Evolutionary conservation across 2,329 filamentous ascomycete genomes (phyloP).

Genomic region (Didymella sp.): DNA sequence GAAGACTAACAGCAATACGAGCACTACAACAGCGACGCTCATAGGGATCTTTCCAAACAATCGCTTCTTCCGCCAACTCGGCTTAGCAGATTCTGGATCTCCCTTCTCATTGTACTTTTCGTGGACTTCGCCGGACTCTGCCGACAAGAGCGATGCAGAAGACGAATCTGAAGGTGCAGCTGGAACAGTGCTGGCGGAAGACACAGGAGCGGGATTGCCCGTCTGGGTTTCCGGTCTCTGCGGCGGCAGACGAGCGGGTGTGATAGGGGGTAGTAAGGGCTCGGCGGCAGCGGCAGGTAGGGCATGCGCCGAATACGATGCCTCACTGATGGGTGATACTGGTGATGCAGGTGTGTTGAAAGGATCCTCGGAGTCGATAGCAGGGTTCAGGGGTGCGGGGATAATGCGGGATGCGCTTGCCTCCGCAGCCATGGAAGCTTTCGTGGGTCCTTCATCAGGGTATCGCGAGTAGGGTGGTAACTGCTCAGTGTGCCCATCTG

Average conservation of each 20-base stretch:
- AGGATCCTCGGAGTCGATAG: slow-evolving; percentile 34
- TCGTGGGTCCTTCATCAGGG: slow-evolving; percentile 73
- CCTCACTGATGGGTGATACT: slow-evolving; percentile 28
- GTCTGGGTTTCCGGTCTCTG: slow-evolving; percentile 45
- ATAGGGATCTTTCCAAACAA: slow-evolving; percentile 59
- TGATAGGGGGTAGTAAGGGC: slow-evolving; percentile 33
- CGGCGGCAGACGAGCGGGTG: slow-evolving; percentile 39
- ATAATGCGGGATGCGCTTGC: slow-evolving; percentile 43
- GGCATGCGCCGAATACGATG: slow-evolving; percentile 29
- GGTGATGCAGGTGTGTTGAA: slow-evolving; percentile 33
- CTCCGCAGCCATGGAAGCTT: slow-evolving; percentile 57
- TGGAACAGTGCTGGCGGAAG: slow-evolving; percentile 27
- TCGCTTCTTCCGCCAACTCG: slow-evolving; percentile 52
- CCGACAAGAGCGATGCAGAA: slow-evolving; percentile 36
- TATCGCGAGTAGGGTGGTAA: slow-evolving; percentile 91
- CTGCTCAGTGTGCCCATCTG: slow-evolving; percentile 88
- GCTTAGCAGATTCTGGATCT: slow-evolving; percentile 3
- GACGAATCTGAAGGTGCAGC: slow-evolving; percentile 40
- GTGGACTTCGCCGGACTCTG: slow-evolving; percentile 30
- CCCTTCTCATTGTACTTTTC: slow-evolving; percentile 33
- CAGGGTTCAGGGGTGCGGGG: slow-evolving; percentile 25
- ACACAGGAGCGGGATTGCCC: slow-evolving; percentile 29
- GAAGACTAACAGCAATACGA: slow-evolving; percentile 55
- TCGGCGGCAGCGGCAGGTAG: slow-evolving; percentile 29
- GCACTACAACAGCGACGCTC: slow-evolving; percentile 57